Percentiles rank a stretch among this genome's conserved stretches.
These are phyloP conservation scores for Purpureocillium lavendulum DNA, from an alignment of 2,329 filamentous ascomycete species.

Conservation along the genomic window DNA sequence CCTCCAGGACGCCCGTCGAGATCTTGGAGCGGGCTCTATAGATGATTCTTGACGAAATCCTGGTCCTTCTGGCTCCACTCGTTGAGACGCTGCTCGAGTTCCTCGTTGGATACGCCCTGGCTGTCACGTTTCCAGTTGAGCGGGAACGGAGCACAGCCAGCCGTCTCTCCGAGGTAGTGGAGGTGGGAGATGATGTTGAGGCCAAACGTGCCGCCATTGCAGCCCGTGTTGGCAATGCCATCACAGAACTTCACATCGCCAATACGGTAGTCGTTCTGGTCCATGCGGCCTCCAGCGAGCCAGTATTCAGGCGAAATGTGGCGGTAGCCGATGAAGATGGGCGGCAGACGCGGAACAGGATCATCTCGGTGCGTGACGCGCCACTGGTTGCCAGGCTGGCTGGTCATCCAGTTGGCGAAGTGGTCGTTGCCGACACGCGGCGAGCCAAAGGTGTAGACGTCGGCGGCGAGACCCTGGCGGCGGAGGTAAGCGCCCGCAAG, in stretches of 20 bases:
- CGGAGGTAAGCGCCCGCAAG: slow-evolving; percentile 51
- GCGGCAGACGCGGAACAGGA: slow-evolving; percentile 59
- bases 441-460: slow-evolving; percentile 59
- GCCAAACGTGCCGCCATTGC: slow-evolving; percentile 41
- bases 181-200: slow-evolving; percentile 36
- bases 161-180: slow-evolving; percentile 38
- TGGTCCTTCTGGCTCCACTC: slow-evolving; percentile 25
- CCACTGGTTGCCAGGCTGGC: slow-evolving; percentile 44
- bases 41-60: slow-evolving; percentile 15
- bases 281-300: slow-evolving; percentile 31
- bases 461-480: slow-evolving; percentile 31
- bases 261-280: slow-evolving; percentile 26
- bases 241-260: slow-evolving; percentile 36
- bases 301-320: slow-evolving; percentile 67
- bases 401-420: slow-evolving; percentile 45
- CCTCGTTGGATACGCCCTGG: slow-evolving; percentile 20
- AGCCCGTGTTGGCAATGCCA: slow-evolving; percentile 36
- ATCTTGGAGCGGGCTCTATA: no score
- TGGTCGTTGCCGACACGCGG: slow-evolving; percentile 55
- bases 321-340: slow-evolving; percentile 49
- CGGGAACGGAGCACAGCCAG: slow-evolving; percentile 25
- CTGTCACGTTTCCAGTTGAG: slow-evolving; percentile 16
- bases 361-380: slow-evolving; percentile 62
- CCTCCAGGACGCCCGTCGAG: no score
- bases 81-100: slow-evolving; percentile 29